A percentile compares a stretch with the other conserved stretches of the same genome.
Conservation (phyloP, 768 basidiomycete species). For the Myochromella boudieri region DNA sequence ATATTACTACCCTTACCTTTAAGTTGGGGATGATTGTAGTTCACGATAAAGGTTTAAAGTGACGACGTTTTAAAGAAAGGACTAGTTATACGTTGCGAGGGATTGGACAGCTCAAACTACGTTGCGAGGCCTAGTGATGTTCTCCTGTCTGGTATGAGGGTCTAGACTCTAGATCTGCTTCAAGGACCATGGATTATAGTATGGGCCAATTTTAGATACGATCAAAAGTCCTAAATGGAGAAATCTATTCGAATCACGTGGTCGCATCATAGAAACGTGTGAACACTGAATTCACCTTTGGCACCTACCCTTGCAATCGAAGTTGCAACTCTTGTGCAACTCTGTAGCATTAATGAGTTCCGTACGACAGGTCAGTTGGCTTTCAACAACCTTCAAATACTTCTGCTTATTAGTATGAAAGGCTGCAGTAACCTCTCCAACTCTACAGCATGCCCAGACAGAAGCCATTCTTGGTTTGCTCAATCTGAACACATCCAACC, state of each 20-base stretch:
- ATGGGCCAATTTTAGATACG: background rate
- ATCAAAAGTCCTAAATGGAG: background rate
- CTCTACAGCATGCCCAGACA: slow-evolving; percentile 89
- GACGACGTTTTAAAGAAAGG: no score
- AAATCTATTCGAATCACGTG: slow-evolving; percentile 14
- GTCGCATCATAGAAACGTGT: slow-evolving; percentile 8
- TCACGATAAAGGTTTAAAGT: no score
- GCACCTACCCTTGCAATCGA: no score
- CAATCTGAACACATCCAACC: slow-evolving; percentile 74
- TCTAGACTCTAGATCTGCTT: no score
- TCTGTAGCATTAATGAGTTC: slow-evolving; percentile 37
- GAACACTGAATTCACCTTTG: no score
- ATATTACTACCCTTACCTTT: no score
- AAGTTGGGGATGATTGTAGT: no score
- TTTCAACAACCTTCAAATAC: slow-evolving; percentile 5
- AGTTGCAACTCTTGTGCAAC: no score
- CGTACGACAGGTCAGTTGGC: slow-evolving; percentile 31
- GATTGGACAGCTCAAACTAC: no score
- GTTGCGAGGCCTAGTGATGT: slow-evolving; percentile 7
- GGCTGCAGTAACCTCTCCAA: slow-evolving; percentile 39
- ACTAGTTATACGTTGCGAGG: no score
- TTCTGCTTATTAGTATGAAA: slow-evolving; percentile 14
- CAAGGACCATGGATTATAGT: no score
- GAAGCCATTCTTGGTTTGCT: slow-evolving; percentile 81
- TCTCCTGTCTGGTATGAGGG: no score